A percentile compares a stretch with the other conserved stretches of the same genome.
These are phyloP conservation scores for Medicago ruthenica DNA, from an alignment of 306 rosid genomes.

Conservation along the genomic window DNA sequence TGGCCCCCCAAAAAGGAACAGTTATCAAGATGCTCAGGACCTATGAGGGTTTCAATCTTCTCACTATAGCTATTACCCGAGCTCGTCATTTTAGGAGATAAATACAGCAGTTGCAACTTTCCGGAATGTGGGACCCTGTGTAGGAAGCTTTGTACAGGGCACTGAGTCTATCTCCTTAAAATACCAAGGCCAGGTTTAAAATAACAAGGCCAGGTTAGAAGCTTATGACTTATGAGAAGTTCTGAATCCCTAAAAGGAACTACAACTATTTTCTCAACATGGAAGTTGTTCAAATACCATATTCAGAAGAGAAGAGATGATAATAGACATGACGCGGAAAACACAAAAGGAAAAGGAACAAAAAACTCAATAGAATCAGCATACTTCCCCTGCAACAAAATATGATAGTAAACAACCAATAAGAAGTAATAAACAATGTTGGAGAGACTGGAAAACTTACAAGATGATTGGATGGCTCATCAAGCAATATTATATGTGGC, in stretches of 20 bases:
- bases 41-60: constrained; percentile 4
- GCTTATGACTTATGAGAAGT: neutral
- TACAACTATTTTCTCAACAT: constrained; percentile 3
- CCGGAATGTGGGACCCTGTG: neutral
- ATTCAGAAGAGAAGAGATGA: constrained; percentile 17
- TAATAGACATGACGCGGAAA: neutral
- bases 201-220: neutral
- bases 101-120: neutral
- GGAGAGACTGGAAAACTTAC: constrained; percentile 52
- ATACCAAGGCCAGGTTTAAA: neutral
- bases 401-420: constrained; percentile 16
- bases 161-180: constrained; percentile 6
- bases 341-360: neutral
- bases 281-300: neutral
- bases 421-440: constrained; percentile 16
- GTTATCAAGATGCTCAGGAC: constrained; percentile 20
- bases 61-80: constrained; percentile 8
- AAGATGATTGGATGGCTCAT: constrained; percentile 99
- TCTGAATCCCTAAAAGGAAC: neutral
- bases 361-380: constrained; percentile 1
- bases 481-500: constrained; percentile 96
- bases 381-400: constrained; percentile 33
- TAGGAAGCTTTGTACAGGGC: constrained; percentile 1
- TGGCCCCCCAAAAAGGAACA: neutral
- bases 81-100: constrained; percentile 4